A percentile compares a stretch with the other conserved stretches of the same genome.
These are phyloP conservation scores for Trametes maxima DNA, from an alignment of 768 basidiomycete genomes.

Conservation along the genomic window DNA sequence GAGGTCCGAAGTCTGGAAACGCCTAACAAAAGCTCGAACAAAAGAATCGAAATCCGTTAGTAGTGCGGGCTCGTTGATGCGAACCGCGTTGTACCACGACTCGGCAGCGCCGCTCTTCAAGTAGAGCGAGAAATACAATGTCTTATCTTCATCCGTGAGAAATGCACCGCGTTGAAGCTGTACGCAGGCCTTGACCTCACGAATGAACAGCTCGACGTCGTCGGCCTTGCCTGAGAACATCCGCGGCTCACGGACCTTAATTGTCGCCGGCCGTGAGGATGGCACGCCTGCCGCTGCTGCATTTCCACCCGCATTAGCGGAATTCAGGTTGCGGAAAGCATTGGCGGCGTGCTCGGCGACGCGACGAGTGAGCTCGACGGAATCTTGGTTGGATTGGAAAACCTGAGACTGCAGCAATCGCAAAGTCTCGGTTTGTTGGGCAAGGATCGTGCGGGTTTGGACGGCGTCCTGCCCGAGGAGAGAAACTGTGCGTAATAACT, in stretches of 20 bases:
- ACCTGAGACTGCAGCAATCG: not conserved
- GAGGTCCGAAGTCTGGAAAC: slow-evolving; percentile 35
- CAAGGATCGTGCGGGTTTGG: not conserved
- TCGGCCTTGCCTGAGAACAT: slow-evolving; percentile 26
- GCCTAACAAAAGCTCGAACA: slow-evolving; percentile 29
- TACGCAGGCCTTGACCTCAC: slow-evolving; percentile 26
- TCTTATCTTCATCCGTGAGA: slow-evolving; percentile 32
- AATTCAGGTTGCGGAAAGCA: not conserved
- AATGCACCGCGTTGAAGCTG: slow-evolving; percentile 4
- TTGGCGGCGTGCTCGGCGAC: not conserved
- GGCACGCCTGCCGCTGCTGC: too few species aligned
- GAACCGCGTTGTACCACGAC: slow-evolving; percentile 36
- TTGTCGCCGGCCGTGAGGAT: not conserved
- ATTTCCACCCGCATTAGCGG: not conserved
- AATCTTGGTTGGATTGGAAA: not conserved
- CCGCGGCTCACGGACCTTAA: slow-evolving; percentile 19
- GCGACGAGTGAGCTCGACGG: slow-evolving; percentile 2
- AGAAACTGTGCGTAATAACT: not conserved
- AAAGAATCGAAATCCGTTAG: slow-evolving; percentile 34
- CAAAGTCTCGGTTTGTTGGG: not conserved
- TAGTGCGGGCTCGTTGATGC: slow-evolving; percentile 15
- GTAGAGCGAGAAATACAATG: slow-evolving; percentile 33
- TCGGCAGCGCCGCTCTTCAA: slow-evolving; percentile 35
- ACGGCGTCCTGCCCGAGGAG: not conserved
- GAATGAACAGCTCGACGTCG: slow-evolving; percentile 24